A percentile compares a stretch with the other conserved stretches of the same genome.
These are phyloP conservation scores for Talaromyces sp. DNA, from an alignment of 2,329 filamentous ascomycete species.

Conservation along the genomic window DNA sequence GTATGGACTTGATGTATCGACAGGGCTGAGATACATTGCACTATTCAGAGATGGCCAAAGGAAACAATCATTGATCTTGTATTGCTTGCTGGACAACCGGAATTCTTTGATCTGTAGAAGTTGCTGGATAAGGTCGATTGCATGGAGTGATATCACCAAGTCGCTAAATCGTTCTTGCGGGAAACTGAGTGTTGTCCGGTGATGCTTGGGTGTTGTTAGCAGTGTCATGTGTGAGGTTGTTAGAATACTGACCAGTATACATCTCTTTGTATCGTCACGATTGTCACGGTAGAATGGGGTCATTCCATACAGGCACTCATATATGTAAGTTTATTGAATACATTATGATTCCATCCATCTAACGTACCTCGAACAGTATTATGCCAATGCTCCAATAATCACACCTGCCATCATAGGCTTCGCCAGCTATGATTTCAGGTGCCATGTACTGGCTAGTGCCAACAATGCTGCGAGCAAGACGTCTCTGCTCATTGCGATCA, in stretches of 20 bases:
- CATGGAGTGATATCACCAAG: constrained; percentile 59
- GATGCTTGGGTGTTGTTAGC: constrained; percentile 50
- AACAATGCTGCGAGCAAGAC: constrained; percentile 76
- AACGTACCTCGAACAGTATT: constrained; percentile 72
- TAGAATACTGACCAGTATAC: constrained; percentile 62
- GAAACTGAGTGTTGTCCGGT: constrained; percentile 65
- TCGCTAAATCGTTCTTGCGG: constrained; percentile 52
- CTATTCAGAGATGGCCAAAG: constrained; percentile 21
- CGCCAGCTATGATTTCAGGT: constrained; percentile 79
- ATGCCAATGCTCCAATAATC: constrained; percentile 97
- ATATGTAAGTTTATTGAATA: neutral
- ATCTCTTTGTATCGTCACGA: constrained; percentile 75
- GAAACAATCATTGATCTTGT: constrained; percentile 58
- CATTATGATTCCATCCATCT: neutral
- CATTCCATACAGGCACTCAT: constrained; percentile 77
- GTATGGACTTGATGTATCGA: constrained; percentile 28
- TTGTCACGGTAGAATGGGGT: constrained; percentile 85
- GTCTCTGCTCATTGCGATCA: constrained; percentile 62
- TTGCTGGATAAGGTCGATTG: constrained; percentile 68
- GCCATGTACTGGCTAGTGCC: constrained; percentile 99
- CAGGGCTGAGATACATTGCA: constrained; percentile 7
- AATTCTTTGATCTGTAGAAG: constrained; percentile 69
- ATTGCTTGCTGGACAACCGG: constrained; percentile 71
- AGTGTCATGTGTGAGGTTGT: neutral
- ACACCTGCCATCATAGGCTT: constrained; percentile 83